These are phyloP conservation scores for Alternaria ventricosa DNA, from an alignment of 2,329 filamentous ascomycete genomes.

Conservation along the genomic window DNA sequence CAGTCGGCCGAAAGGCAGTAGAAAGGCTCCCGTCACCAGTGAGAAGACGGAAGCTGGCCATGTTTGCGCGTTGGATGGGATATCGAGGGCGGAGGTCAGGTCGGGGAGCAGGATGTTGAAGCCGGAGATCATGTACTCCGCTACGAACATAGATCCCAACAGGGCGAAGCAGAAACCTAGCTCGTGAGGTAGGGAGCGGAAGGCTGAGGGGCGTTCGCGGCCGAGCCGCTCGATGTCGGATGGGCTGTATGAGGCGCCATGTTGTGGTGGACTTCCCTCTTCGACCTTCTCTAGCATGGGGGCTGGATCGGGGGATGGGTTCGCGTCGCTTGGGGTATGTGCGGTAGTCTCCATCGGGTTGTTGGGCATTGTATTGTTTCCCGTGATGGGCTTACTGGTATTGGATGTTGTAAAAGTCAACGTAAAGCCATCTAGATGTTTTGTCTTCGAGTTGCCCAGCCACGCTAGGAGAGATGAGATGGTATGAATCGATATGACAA, in stretches of 20 bases:
- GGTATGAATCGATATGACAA: background rate
- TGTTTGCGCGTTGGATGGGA: slow-evolving; percentile 68
- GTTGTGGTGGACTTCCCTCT: slow-evolving; percentile 21
- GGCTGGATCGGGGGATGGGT: background rate
- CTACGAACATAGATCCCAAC: slow-evolving; percentile 68
- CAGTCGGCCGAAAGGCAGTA: slow-evolving; percentile 60
- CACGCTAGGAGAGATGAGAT: background rate
- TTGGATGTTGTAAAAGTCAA: background rate
- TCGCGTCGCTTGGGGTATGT: background rate
- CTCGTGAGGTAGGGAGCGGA: slow-evolving; percentile 63
- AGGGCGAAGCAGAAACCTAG: slow-evolving; percentile 68
- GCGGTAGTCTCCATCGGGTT: background rate
- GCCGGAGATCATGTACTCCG: slow-evolving; percentile 78
- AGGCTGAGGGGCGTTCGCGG: slow-evolving; percentile 65
- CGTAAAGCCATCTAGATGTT: background rate
- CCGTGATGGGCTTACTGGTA: background rate
- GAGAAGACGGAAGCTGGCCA: slow-evolving; percentile 50
- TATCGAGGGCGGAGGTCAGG: slow-evolving; percentile 66
- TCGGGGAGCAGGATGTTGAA: slow-evolving; percentile 74
- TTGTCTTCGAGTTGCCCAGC: background rate
- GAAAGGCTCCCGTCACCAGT: slow-evolving; percentile 45
- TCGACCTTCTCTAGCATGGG: slow-evolving; percentile 6
- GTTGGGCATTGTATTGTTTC: background rate
- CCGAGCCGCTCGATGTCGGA: slow-evolving; percentile 65
- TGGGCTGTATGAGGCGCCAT: slow-evolving; percentile 26